A percentile compares a stretch with the other conserved stretches of the same genome.
Evolutionary conservation across 805 yeast species (phyloP).

Genomic region (Ogataea salicorniae): DNA sequence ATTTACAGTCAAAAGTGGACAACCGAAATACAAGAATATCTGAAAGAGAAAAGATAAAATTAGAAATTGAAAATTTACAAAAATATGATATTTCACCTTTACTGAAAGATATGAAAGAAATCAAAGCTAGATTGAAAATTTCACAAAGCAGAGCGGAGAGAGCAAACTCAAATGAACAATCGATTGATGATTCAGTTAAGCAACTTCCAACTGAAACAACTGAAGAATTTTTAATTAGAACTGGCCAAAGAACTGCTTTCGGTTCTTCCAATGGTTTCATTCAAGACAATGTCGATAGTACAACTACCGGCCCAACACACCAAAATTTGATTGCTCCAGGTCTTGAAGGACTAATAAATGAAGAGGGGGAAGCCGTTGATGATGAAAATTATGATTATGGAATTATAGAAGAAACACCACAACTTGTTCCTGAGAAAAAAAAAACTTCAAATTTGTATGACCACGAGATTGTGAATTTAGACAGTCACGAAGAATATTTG

Average conservation of each 20-base stretch:
- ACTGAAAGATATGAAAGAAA: conserved; percentile 60
- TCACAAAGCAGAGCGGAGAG: conserved; percentile 14
- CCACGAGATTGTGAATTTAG: conserved; percentile 1
- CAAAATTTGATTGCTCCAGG: conserved; percentile 49
- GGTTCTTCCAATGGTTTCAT: conserved; percentile 62
- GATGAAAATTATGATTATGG: conserved; percentile 5
- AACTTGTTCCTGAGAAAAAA: background rate
- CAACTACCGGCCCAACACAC: conserved; percentile 31
- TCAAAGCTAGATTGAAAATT: conserved; percentile 35
- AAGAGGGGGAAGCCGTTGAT: conserved; percentile 21
- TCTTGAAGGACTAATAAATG: conserved; percentile 24
- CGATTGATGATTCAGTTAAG: conserved; percentile 24
- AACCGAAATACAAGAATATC: conserved; percentile 60
- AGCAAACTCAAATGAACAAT: conserved; percentile 7
- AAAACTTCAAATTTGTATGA: background rate
- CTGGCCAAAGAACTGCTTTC: conserved; percentile 92
- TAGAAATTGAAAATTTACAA: conserved; percentile 49
- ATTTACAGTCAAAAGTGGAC: conserved; percentile 43
- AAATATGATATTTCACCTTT: conserved; percentile 48
- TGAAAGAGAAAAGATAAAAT: conserved; percentile 47
- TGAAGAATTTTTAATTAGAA: conserved; percentile 74
- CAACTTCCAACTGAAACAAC: conserved; percentile 69
- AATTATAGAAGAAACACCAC: background rate
- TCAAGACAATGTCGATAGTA: conserved; percentile 31
- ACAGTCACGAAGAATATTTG: conserved; percentile 16